A percentile compares a stretch with the other conserved stretches of the same genome.
These are phyloP conservation scores for Detonula confervacea DNA, from an alignment of 352 stramenopile species.

Conservation along the genomic window DNA sequence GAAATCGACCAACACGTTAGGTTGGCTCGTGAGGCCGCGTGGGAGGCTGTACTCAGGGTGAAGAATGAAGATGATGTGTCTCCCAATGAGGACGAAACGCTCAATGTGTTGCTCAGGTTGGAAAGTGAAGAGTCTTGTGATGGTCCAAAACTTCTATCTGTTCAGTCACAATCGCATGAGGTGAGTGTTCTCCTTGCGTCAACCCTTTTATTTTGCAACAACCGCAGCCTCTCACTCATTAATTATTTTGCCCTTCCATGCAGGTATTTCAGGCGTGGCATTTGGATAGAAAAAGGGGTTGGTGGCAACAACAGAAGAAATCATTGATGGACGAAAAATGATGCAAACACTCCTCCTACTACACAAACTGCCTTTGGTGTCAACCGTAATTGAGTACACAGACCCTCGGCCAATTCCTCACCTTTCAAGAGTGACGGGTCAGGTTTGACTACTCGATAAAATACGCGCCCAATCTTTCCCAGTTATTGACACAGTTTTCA, in stretches of 20 bases:
- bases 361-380: too few relatives aligned
- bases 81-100: conserved; percentile 1
- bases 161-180: not conserved
- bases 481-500: too few relatives aligned
- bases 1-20: conserved; percentile 3
- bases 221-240: not conserved
- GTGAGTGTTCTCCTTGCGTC: not conserved
- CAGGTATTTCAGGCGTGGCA: conserved; percentile 15
- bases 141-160: conserved; percentile 5
- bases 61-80: conserved; percentile 2
- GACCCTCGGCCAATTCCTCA: too few relatives aligned
- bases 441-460: too few relatives aligned
- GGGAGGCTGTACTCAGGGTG: not conserved
- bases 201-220: not conserved
- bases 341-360: too few relatives aligned
- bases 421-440: too few relatives aligned
- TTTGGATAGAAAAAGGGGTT: conserved; percentile 7
- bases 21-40: conserved; percentile 1
- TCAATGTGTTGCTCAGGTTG: conserved; percentile 6
- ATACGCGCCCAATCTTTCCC: too few relatives aligned
- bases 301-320: not conserved
- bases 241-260: not conserved
- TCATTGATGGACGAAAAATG: not conserved
- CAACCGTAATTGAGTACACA: too few relatives aligned
- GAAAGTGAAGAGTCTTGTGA: not conserved